Evolutionary conservation across 2,329 filamentous ascomycete species (phyloP), one percentile per base, ranked within the genome.

Genomic region (Fusarium coffeatum): DNA sequence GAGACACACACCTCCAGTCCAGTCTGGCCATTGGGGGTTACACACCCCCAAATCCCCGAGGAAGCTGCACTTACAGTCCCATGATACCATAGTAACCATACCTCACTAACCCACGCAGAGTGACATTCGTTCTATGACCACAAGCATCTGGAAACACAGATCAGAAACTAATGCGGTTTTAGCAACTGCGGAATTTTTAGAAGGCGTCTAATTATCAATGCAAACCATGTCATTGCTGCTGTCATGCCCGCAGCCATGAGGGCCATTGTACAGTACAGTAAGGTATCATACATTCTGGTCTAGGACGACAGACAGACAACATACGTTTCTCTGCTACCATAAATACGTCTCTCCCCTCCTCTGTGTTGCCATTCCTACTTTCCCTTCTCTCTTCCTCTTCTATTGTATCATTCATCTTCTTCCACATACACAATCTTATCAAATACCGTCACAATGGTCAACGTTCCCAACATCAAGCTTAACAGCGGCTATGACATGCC

Each of bases 401-500:
- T 42, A 62, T 30, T 48, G 41, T 27, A 48, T 46, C 59, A 41
- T 37, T 27, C 25, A 22, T 60, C 45, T 42, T 45, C 50, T 27
- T 15, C 34, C 34, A 47, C 45, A 61, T 45, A 68, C 55, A 46
- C 51, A 50, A 61, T 40, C 43, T 37, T 32, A 58, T 48, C 47
- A 59, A 53, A 55, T 43, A 67, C 69, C 68, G 58, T 64, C 56
- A 79, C 72, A 68, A 79, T 82, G 75, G 79, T 67, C 30, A 69
- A 76, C 49, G 71, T 77, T 27, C 77, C 78, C 53, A 87, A 81
- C 64, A 83, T 90, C 79, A 90, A 89, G 82, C 86, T 91, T 68
- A 90, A 83, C 81, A 89, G 84, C 80, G 88, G 89, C 80, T 77
- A 87, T 74, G 84, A 91, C 74, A 93, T 93, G 91, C 91, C 90